Evolutionary conservation across 306 rosid species (phyloP).

Genomic region (Casuarina equisetifolia): DNA sequence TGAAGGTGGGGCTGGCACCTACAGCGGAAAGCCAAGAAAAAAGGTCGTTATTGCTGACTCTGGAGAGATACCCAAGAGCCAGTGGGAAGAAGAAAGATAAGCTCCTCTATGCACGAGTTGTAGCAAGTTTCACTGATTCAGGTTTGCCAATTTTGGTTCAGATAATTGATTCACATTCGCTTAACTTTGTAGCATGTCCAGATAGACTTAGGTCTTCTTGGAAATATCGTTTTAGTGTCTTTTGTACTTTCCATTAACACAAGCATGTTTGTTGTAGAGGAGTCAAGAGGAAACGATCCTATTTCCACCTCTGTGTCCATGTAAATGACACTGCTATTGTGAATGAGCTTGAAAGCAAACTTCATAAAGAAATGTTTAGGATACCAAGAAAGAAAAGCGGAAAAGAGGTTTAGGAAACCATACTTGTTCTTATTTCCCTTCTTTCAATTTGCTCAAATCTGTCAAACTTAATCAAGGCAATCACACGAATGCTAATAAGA

Average conservation of each 20-base stretch:
- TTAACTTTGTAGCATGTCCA: slow-evolving; percentile 19
- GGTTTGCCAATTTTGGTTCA: slow-evolving; percentile 19
- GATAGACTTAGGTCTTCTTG: slow-evolving; percentile 20
- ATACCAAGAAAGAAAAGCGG: background rate
- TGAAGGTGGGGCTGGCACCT: slow-evolving; percentile 90
- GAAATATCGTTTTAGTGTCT: slow-evolving; percentile 12
- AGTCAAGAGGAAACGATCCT: background rate
- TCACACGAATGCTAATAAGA: no score
- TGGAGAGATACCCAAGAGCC: slow-evolving; percentile 66
- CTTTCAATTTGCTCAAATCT: no score
- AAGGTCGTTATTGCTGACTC: slow-evolving; percentile 71
- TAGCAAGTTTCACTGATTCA: slow-evolving; percentile 20
- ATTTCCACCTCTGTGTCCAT: background rate
- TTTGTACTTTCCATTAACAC: slow-evolving; percentile 23
- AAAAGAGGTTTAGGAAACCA: background rate
- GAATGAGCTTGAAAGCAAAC: background rate
- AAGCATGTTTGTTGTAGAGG: slow-evolving; percentile 22
- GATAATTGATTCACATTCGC: slow-evolving; percentile 13
- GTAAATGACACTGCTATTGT: background rate
- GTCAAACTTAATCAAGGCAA: no score
- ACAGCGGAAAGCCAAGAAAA: slow-evolving; percentile 78
- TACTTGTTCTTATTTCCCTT: background rate
- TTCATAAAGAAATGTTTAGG: background rate
- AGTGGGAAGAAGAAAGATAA: slow-evolving; percentile 65
- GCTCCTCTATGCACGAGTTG: background rate